Conservation (phyloP, 495 filamentous ascomycete species). For the Penicillium samsonianum region DNA sequence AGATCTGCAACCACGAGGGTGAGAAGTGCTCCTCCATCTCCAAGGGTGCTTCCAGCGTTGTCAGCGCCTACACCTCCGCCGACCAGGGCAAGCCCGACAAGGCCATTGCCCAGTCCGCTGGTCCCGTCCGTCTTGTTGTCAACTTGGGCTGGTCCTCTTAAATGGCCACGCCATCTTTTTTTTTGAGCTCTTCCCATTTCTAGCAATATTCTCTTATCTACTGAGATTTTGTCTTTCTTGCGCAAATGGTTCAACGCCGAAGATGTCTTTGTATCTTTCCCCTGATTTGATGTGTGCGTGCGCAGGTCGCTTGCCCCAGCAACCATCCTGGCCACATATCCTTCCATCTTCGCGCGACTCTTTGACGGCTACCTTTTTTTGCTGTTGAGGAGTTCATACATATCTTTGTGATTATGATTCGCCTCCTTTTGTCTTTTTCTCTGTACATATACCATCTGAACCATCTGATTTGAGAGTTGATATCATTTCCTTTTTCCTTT, state of each 20-base stretch:
- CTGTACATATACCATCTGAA: constrained; percentile 37
- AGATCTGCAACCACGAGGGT: constrained; percentile 40
- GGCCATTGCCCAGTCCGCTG: constrained; percentile 11
- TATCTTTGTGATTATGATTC: constrained; percentile 25
- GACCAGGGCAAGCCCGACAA: constrained; percentile 29
- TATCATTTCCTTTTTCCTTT: constrained; percentile 25
- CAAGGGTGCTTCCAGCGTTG: constrained; percentile 23
- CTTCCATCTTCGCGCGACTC: constrained; percentile 9
- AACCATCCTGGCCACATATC: constrained; percentile 16
- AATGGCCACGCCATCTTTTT: constrained; percentile 11
- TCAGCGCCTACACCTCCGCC: constrained; percentile 40
- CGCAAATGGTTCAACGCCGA: constrained; percentile 23
- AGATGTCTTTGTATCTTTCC: constrained; percentile 8
- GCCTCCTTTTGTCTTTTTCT: constrained; percentile 24
- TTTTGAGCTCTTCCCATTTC: constrained; percentile 3
- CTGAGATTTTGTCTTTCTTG: constrained; percentile 16
- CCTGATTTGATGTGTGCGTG: constrained; percentile 12
- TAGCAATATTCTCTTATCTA: constrained; percentile 13
- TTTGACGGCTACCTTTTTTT: constrained; percentile 13
- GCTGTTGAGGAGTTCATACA: constrained; percentile 19
- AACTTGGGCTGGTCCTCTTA: constrained; percentile 37
- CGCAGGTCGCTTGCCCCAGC: constrained; percentile 7
- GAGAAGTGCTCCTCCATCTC: constrained; percentile 39
- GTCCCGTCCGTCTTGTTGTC: constrained; percentile 37
- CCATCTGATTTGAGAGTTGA: constrained; percentile 25